Conservation (phyloP, 148 eudicot genomes). For the Camellia granthamiana region DNA sequence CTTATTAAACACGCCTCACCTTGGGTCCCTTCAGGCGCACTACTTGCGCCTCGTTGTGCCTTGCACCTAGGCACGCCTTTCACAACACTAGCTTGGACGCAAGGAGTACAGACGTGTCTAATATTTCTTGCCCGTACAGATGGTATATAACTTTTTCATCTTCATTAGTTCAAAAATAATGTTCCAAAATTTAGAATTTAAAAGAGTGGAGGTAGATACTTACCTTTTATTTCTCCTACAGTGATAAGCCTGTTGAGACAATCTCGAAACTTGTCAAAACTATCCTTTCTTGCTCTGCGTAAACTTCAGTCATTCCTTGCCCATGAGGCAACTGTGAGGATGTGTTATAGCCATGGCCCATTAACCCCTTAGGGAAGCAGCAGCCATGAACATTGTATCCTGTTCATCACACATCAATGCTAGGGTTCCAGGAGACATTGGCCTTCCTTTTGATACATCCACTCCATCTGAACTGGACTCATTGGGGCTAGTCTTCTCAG, state of each 20-base stretch:
- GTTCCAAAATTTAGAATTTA: neutral
- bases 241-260: conserved; percentile 81
- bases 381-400: conserved; percentile 55
- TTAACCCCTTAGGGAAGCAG: conserved; percentile 45
- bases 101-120: too few relatives aligned
- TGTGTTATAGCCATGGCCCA: conserved; percentile 27
- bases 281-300: conserved; percentile 78
- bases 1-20: too few relatives aligned
- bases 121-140: too few relatives aligned
- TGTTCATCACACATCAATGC: conserved; percentile 83
- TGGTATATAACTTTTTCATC: neutral
- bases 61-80: too few relatives aligned
- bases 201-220: conserved; percentile 21
- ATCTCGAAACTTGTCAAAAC: conserved; percentile 78
- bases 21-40: too few relatives aligned
- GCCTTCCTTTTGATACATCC: conserved; percentile 57
- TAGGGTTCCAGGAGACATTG: conserved; percentile 79
- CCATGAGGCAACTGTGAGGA: conserved; percentile 45
- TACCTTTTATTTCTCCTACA: conserved; percentile 82
- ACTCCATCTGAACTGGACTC: conserved; percentile 50
- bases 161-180: neutral
- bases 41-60: too few relatives aligned
- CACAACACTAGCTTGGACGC: too few relatives aligned
- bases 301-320: conserved; percentile 49
- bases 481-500: conserved; percentile 42